Evolutionary conservation across 2,329 filamentous ascomycete species (phyloP).

Genomic region (Myriosclerotinia duriaeana): DNA sequence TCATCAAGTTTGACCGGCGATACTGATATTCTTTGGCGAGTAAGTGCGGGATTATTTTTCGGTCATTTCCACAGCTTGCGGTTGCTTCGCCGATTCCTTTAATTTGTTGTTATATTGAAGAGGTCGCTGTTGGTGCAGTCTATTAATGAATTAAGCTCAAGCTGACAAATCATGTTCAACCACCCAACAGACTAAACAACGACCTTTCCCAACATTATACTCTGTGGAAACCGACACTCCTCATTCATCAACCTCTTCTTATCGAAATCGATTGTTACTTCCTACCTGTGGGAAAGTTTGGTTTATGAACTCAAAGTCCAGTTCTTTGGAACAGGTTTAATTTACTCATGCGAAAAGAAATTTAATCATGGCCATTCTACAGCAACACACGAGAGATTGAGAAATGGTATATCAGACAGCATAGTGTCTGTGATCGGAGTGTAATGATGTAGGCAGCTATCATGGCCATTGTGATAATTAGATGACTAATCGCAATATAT

Average conservation of each 20-base stretch:
- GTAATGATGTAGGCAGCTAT: too few relatives aligned
- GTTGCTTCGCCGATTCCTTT: too few relatives aligned
- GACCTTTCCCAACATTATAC: neutral
- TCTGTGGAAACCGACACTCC: neutral
- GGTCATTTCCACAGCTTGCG: neutral
- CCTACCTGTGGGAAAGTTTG: neutral
- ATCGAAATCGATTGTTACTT: too few relatives aligned
- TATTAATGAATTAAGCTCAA: neutral
- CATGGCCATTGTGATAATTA: too few relatives aligned
- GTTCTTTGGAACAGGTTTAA: neutral
- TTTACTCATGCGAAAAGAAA: neutral
- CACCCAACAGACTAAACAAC: neutral
- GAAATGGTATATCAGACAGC: too few relatives aligned
- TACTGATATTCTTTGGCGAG: too few relatives aligned
- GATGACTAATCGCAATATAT: too few relatives aligned
- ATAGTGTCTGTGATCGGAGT: too few relatives aligned
- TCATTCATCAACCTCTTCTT: neutral
- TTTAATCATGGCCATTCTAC: neutral
- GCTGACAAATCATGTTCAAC: conserved; percentile 4
- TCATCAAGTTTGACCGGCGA: too few relatives aligned
- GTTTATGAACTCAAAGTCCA: neutral
- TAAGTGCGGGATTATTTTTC: neutral
- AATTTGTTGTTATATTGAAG: neutral
- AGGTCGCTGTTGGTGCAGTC: neutral
- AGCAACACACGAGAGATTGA: neutral